A percentile compares a stretch with the other conserved stretches of the same genome.
phyloP scores from a whole-genome alignment of 164 flowering plant species.

The Aristolochia fimbriata region DNA sequence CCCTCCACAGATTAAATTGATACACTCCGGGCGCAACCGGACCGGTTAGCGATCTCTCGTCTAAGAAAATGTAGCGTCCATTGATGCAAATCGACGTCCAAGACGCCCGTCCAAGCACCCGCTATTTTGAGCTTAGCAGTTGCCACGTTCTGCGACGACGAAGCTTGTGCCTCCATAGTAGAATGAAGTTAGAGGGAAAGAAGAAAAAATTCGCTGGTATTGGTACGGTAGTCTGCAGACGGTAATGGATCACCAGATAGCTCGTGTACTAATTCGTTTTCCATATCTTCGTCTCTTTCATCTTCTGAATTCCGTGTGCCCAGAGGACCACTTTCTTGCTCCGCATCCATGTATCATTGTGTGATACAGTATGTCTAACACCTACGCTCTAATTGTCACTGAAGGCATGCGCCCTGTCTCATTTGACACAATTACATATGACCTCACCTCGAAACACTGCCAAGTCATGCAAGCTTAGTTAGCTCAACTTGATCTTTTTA shows the following conservation, averaged over 20 bases:
- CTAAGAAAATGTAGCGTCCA: slow-evolving; percentile 69
- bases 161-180: too few relatives aligned
- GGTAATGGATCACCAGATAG: slow-evolving; percentile 27
- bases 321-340: slow-evolving; percentile 22
- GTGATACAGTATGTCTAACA: too few relatives aligned
- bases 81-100: slow-evolving; percentile 53
- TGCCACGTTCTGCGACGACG: slow-evolving; percentile 5
- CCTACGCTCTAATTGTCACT: too few relatives aligned
- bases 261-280: slow-evolving; percentile 48
- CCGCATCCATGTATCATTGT: not conserved
- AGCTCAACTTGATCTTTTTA: too few relatives aligned
- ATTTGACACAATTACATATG: too few relatives aligned
- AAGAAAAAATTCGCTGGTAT: too few relatives aligned
- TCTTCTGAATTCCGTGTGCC: slow-evolving; percentile 13
- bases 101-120: slow-evolving; percentile 67
- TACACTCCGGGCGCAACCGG: slow-evolving; percentile 30
- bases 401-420: too few relatives aligned
- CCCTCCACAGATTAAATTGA: slow-evolving; percentile 67
- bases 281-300: slow-evolving; percentile 72
- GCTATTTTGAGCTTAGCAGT: slow-evolving; percentile 64
- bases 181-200: too few relatives aligned
- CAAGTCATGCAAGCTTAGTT: too few relatives aligned
- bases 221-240: too few relatives aligned
- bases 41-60: slow-evolving; percentile 53
- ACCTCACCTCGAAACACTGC: too few relatives aligned